A percentile compares a stretch with the other conserved stretches of the same genome.
Evolutionary conservation across 805 yeast species (phyloP).

Genomic region (Starmerella stellata): DNA sequence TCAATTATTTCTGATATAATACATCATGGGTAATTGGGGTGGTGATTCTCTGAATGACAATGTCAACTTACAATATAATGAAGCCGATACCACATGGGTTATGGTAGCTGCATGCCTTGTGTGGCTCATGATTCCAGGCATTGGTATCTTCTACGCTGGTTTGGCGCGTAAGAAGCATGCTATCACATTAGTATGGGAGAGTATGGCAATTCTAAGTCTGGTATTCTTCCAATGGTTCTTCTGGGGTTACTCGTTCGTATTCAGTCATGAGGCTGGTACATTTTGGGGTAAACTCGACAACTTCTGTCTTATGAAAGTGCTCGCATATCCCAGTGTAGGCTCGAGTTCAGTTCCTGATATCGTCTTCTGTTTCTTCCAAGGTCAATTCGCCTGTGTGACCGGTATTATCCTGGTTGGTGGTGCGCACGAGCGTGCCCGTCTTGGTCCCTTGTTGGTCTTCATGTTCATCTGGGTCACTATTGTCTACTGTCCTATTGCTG

Average conservation of each 20-base stretch:
- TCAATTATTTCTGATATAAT: too few species aligned
- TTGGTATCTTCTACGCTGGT: constrained; percentile 85
- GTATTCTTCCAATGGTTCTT: constrained; percentile 92
- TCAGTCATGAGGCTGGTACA: constrained; percentile 47
- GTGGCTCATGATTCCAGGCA: constrained; percentile 94
- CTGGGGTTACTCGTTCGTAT: constrained; percentile 90
- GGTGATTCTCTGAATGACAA: constrained; percentile 62
- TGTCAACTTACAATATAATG: constrained; percentile 42
- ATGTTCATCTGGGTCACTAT: constrained; percentile 85
- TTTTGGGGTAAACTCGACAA: constrained; percentile 69
- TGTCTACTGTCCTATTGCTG: constrained; percentile 89
- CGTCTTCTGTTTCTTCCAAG: constrained; percentile 77
- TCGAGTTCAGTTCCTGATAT: constrained; percentile 61
- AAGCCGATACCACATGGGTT: constrained; percentile 72
- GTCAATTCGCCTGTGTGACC: constrained; percentile 89
- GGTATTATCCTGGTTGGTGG: constrained; percentile 94
- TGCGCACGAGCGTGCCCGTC: constrained; percentile 90
- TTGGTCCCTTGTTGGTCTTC: constrained; percentile 92
- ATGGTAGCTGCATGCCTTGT: constrained; percentile 63
- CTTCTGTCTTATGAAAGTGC: constrained; percentile 62
- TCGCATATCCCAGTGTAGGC: constrained; percentile 61
- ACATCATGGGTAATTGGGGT: constrained; percentile 35
- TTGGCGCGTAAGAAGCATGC: constrained; percentile 90
- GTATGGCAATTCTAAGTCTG: constrained; percentile 70
- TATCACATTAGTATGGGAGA: constrained; percentile 83